Evolutionary conservation across 2,329 filamentous ascomycete species (phyloP), one percentile per base, ranked within the genome.

Genomic region (Emmonsia crescens): DNA sequence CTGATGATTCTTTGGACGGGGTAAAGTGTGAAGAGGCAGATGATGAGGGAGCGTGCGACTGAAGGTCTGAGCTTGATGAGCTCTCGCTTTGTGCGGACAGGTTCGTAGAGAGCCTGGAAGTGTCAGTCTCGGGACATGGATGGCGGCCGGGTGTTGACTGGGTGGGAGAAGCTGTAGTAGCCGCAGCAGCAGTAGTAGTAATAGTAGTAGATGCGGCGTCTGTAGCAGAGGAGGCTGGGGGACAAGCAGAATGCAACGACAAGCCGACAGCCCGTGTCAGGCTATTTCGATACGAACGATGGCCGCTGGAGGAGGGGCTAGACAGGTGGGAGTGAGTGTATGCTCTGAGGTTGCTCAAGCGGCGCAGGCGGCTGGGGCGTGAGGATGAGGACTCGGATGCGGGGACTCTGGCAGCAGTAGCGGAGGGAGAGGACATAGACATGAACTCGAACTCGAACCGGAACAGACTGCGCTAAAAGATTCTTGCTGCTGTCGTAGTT

Each of bases 321-420:
- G 66, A 66, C 62, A 68, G 64, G 63, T 71, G 69, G 60, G 68
- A 70, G 54, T 75, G 70, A 2, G 74, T 74, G 66, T 75, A 75
- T 48, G 73, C 69, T 61, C 74, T 72, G 61, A 77, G 69, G 67
- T 74, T 74, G 69, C 74, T 76, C 55, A 77, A 67, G 57, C 75
- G 73, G 54, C 74, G 73, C 63, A 76, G 69, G 60, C 71, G 72
- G 59, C 74, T 70, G 54, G 70, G 67, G 64, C 73, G 73, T 68
- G 65, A 33, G 27, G 49, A 55, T 21, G 29, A 64, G 62, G 64
- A n/a, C 55, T 56, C 54, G 21, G 38, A 24, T 24, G 54, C 10
- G 40, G 55, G 38, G 4, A 44, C 27, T 8, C 19, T 46, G 55
- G 55, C 24, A 33, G 55, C 21, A 29, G 55, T 42, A 38, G 55